A percentile compares a stretch with the other conserved stretches of the same genome.
phyloP scores from a whole-genome alignment of 176 grass and related monocot species.

The Aegilops bicornis region DNA sequence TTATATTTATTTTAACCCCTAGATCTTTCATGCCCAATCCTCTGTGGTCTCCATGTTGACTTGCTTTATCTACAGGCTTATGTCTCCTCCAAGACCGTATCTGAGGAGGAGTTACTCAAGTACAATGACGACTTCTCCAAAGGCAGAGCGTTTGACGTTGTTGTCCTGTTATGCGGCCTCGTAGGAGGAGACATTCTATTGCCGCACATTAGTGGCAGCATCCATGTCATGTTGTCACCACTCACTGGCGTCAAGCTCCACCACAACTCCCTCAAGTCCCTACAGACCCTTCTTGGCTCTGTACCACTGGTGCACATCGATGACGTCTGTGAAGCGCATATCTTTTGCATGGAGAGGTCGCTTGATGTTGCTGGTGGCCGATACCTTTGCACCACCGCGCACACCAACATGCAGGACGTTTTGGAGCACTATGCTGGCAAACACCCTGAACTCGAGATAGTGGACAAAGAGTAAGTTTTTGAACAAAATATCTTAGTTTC shows the following conservation, averaged over 20 bases:
- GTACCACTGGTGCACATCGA: conserved; percentile 49
- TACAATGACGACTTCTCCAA: conserved; percentile 3
- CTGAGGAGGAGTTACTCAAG: conserved; percentile 32
- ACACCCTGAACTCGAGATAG: conserved; percentile 18
- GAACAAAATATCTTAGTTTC: background rate
- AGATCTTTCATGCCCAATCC: background rate
- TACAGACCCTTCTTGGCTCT: conserved; percentile 36
- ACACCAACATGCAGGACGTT: conserved; percentile 20
- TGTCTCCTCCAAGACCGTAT: conserved; percentile 32
- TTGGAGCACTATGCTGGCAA: background rate
- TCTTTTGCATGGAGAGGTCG: conserved; percentile 41
- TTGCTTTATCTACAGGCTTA: conserved; percentile 22
- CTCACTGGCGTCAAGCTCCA: background rate
- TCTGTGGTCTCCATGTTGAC: background rate
- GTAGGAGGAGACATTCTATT: conserved; percentile 44
- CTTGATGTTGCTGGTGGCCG: conserved; percentile 29
- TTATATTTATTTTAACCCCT: no score
- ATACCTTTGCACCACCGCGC: conserved; percentile 22
- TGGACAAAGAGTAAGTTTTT: conserved; percentile 30
- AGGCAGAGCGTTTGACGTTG: conserved; percentile 25
- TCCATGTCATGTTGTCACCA: conserved; percentile 13
- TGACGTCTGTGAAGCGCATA: conserved; percentile 51
- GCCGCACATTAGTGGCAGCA: background rate
- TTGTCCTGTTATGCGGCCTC: conserved; percentile 40
- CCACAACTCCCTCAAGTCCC: conserved; percentile 20